phyloP scores from a whole-genome alignment of 352 stramenopile genomes.

The Phytophthora ramorum region DNA sequence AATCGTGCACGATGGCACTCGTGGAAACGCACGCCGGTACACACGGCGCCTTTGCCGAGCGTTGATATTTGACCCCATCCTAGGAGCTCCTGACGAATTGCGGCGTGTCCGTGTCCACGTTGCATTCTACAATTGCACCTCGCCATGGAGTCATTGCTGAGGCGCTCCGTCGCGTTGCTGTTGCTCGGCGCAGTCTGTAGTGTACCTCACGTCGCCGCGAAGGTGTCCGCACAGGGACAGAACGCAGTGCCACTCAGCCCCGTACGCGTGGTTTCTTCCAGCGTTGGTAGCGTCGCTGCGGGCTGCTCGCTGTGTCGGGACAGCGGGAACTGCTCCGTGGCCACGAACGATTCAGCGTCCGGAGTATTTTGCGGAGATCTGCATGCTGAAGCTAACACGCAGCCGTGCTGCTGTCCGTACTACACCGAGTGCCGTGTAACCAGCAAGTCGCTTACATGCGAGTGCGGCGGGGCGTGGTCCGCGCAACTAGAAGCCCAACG shows the following conservation, averaged over 20 bases:
- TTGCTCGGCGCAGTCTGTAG: conserved; percentile 11
- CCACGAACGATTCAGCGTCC: conserved; percentile 51
- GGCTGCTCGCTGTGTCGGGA: conserved; percentile 66
- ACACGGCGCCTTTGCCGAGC: conserved; percentile 14
- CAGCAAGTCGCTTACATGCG: conserved; percentile 52
- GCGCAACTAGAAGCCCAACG: conserved; percentile 1
- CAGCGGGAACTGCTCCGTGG: conserved; percentile 73
- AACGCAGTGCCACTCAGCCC: conserved; percentile 3
- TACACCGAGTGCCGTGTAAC: conserved; percentile 73
- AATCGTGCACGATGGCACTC: conserved; percentile 2
- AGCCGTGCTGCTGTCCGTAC: conserved; percentile 74
- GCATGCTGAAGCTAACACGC: conserved; percentile 31
- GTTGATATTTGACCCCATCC: conserved; percentile 16
- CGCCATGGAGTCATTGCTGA: conserved; percentile 9
- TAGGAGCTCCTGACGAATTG: conserved; percentile 13
- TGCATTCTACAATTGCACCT: conserved; percentile 17
- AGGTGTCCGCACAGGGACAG: conserved; percentile 1
- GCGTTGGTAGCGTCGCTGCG: conserved; percentile 24
- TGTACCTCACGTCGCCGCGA: neutral
- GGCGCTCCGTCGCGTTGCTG: conserved; percentile 6
- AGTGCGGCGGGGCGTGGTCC: conserved; percentile 52
- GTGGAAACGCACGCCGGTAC: conserved; percentile 20
- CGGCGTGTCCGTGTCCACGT: neutral
- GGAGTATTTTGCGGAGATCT: conserved; percentile 81
- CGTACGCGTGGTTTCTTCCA: neutral